These are phyloP conservation scores for Tetrapyrgos nigripes DNA, from an alignment of 1,284 basidiomycete genomes.

Conservation along the genomic window DNA sequence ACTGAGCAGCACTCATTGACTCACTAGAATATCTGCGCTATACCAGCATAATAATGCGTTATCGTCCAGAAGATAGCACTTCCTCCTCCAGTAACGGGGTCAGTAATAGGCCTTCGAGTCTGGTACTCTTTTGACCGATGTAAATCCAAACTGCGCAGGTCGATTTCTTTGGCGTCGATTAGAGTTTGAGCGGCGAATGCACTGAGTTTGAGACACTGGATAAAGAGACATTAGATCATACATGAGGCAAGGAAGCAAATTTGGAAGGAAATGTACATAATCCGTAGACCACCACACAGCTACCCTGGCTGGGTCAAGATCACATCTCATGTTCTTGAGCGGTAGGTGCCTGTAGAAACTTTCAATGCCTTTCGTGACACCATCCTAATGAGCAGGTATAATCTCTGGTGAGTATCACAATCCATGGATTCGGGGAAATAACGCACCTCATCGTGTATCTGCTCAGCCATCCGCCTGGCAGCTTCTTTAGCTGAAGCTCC, in stretches of 20 bases:
- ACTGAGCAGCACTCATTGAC: background rate
- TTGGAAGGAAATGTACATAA: conserved; percentile 38
- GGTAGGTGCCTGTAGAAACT: conserved; percentile 70
- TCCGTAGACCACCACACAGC: conserved; percentile 68
- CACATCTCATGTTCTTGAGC: conserved; percentile 67
- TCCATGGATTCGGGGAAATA: too few species aligned
- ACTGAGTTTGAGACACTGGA: conserved; percentile 59
- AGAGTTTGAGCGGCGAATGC: conserved; percentile 60
- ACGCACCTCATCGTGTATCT: conserved; percentile 58
- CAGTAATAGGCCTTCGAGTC: conserved; percentile 40
- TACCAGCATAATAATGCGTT: conserved; percentile 49
- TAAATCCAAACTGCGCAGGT: conserved; percentile 49
- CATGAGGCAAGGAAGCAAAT: background rate
- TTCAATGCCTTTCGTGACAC: conserved; percentile 53
- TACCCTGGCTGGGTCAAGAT: conserved; percentile 53
- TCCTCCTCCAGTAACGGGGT: conserved; percentile 53
- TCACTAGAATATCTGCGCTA: conserved; percentile 11
- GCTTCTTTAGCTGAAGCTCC: conserved; percentile 50
- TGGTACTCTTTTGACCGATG: conserved; percentile 63
- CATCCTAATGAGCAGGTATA: conserved; percentile 42
- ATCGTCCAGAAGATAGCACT: conserved; percentile 53
- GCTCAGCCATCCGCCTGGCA: conserved; percentile 55
- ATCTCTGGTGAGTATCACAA: too few species aligned
- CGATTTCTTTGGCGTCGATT: conserved; percentile 49
- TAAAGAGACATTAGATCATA: too few species aligned